Conservation (phyloP, 2,329 filamentous ascomycete genomes). For the Colletotrichum limetticola region DNA sequence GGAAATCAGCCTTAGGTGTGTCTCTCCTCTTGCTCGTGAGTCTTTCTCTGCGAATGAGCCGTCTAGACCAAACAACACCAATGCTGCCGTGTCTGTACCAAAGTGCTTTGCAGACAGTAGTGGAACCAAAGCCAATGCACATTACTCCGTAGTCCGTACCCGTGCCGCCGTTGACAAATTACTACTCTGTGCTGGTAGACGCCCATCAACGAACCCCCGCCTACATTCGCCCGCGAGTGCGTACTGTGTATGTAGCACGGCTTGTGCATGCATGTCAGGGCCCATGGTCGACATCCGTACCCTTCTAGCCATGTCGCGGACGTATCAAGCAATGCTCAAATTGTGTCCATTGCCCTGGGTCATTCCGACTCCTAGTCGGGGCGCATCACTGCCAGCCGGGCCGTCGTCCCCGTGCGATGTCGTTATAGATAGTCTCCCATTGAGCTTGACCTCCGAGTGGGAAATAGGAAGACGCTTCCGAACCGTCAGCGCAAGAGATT, state of each 20-base stretch:
- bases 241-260: neutral
- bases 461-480: neutral
- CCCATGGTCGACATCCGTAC: neutral
- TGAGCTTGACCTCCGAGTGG: neutral
- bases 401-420: neutral
- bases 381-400: neutral
- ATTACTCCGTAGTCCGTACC: neutral
- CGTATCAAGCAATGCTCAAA: neutral
- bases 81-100: neutral
- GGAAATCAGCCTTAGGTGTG: neutral
- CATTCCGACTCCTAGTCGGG: neutral
- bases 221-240: neutral
- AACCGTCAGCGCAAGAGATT: neutral
- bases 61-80: neutral
- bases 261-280: neutral
- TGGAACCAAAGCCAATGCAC: neutral
- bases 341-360: neutral
- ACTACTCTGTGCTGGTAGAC: neutral
- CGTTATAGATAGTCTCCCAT: neutral
- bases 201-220: neutral
- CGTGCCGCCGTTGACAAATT: neutral
- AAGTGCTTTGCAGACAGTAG: neutral
- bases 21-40: neutral
- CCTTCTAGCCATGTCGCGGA: too few relatives aligned
- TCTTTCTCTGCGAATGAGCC: neutral